Percentiles rank a stretch among this genome's conserved stretches.
phyloP scores from a whole-genome alignment of 2,329 filamentous ascomycete genomes.

The Arthrocladium fulminans region DNA sequence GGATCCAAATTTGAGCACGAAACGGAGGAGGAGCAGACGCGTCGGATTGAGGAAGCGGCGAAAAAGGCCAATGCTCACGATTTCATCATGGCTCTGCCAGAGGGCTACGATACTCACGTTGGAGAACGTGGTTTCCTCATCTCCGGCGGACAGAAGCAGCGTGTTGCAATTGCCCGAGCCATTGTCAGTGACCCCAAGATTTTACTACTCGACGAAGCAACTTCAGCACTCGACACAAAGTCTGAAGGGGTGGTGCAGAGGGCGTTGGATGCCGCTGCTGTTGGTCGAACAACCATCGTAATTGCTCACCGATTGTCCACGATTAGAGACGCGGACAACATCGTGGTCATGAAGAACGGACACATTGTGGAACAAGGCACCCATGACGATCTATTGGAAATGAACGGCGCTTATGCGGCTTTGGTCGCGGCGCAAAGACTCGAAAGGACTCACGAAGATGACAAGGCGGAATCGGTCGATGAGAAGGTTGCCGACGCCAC shows the following conservation, averaged over 20 bases:
- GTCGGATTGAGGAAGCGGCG: slow-evolving; percentile 70
- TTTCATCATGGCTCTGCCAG: slow-evolving; percentile 71
- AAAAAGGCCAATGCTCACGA: slow-evolving; percentile 91
- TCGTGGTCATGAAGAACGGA: slow-evolving; percentile 82
- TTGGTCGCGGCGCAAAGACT: slow-evolving; percentile 86
- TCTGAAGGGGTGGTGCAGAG: slow-evolving; percentile 92
- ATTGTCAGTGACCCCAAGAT: slow-evolving; percentile 88
- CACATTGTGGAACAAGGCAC: slow-evolving; percentile 87
- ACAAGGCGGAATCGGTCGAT: slow-evolving; percentile 18
- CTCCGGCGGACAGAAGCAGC: slow-evolving; percentile 92
- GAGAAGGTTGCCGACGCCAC: slow-evolving; percentile 23
- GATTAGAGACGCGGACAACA: slow-evolving; percentile 89
- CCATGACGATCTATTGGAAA: slow-evolving; percentile 68
- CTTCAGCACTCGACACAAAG: slow-evolving; percentile 85
- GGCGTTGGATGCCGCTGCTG: slow-evolving; percentile 74
- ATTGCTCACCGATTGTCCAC: slow-evolving; percentile 94
- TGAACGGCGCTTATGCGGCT: slow-evolving; percentile 65
- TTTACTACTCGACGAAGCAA: slow-evolving; percentile 88
- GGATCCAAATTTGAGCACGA: slow-evolving; percentile 68
- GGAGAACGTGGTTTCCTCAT: slow-evolving; percentile 88
- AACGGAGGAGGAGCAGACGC: slow-evolving; percentile 56
- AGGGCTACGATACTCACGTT: slow-evolving; percentile 90
- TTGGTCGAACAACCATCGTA: slow-evolving; percentile 85
- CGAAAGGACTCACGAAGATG: slow-evolving; percentile 43
- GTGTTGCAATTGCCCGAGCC: slow-evolving; percentile 86